Evolutionary conservation across 78 protist genomes (phyloP).

Genomic region (Cavenderia fasciculata): DNA sequence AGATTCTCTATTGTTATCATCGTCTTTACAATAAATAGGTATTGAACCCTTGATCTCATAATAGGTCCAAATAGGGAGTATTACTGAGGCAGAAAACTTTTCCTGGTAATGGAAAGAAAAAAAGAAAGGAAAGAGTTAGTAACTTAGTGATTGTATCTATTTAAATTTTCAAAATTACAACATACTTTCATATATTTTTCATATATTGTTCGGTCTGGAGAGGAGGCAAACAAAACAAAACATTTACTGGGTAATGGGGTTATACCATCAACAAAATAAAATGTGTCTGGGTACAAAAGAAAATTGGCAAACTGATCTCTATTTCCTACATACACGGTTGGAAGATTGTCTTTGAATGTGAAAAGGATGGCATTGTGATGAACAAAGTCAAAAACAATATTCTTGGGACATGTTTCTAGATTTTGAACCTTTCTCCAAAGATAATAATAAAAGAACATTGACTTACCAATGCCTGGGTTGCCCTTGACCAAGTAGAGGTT

Average conservation of each 20-base stretch:
- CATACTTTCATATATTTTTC: not conserved
- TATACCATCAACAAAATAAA: conserved; percentile 9
- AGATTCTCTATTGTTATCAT: no score
- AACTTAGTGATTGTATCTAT: no score
- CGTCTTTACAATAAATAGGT: not conserved
- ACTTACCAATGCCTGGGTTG: conserved; percentile 20
- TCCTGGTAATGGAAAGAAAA: not conserved
- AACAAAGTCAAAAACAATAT: not conserved
- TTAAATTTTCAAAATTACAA: not conserved
- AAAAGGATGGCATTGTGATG: not conserved
- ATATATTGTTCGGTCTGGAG: not conserved
- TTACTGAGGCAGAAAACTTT: not conserved
- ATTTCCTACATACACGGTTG: not conserved
- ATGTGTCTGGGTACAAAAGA: not conserved
- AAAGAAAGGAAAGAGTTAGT: not conserved
- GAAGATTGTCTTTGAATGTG: not conserved
- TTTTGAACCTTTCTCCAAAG: not conserved
- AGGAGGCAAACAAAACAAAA: conserved; percentile 1
- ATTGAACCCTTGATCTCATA: not conserved
- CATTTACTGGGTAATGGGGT: not conserved
- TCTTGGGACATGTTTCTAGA: not conserved
- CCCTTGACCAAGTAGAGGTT: not conserved
- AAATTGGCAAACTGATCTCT: not conserved
- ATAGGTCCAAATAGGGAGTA: not conserved
- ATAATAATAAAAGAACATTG: conserved; percentile 1